phyloP scores from a whole-genome alignment of 345 rosid species.

The Euphorbia lathyris region DNA sequence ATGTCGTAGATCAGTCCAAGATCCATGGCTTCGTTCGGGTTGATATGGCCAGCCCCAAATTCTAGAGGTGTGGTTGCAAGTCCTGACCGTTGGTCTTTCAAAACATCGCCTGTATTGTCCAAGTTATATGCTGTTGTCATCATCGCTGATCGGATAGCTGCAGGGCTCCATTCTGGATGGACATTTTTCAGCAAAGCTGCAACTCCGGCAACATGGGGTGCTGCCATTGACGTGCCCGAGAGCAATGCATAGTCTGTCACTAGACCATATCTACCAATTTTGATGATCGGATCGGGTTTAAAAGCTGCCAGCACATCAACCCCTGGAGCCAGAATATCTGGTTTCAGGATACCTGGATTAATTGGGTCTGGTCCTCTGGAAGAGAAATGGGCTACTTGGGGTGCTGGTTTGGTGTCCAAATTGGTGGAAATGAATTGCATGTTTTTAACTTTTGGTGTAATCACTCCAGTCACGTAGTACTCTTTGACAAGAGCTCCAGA shows the following conservation, averaged over 20 bases:
- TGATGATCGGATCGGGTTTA: not conserved
- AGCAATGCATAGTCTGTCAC: slow-evolving; percentile 30
- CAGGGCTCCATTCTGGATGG: slow-evolving; percentile 26
- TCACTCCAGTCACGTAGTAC: slow-evolving; percentile 10
- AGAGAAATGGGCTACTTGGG: slow-evolving; percentile 57
- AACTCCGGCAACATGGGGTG: slow-evolving; percentile 20
- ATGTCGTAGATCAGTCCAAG: slow-evolving; percentile 49
- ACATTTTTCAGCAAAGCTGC: slow-evolving; percentile 21
- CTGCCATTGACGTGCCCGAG: slow-evolving; percentile 35
- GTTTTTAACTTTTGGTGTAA: slow-evolving; percentile 29
- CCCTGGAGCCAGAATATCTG: slow-evolving; percentile 49
- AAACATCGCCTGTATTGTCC: slow-evolving; percentile 22
- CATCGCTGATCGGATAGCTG: slow-evolving; percentile 20
- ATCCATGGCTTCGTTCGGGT: slow-evolving; percentile 43
- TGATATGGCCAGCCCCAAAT: slow-evolving; percentile 41
- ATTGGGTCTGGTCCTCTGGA: slow-evolving; percentile 60
- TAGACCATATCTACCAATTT: slow-evolving; percentile 17
- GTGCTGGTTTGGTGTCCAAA: slow-evolving; percentile 39
- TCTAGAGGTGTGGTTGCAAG: slow-evolving; percentile 37
- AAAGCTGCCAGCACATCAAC: slow-evolving; percentile 40
- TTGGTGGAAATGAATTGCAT: slow-evolving; percentile 34
- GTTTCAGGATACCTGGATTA: slow-evolving; percentile 35
- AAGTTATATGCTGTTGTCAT: slow-evolving; percentile 29
- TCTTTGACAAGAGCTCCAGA: slow-evolving; percentile 17
- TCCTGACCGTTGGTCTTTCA: slow-evolving; percentile 15